These are phyloP conservation scores for Ophiostoma pallidulum DNA, from an alignment of 2,329 filamentous ascomycete genomes.

Conservation along the genomic window DNA sequence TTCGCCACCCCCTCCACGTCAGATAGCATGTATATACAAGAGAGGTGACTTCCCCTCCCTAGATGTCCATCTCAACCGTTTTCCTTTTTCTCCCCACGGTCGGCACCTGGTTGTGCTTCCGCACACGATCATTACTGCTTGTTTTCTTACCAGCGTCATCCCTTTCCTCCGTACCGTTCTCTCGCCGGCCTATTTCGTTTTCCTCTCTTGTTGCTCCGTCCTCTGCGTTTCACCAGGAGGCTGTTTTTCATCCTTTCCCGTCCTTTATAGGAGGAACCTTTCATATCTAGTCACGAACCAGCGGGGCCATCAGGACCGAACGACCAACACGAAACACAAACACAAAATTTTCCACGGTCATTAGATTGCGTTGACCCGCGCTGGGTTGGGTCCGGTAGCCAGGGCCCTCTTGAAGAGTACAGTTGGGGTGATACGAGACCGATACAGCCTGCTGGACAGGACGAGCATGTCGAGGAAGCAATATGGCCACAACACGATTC, in stretches of 20 bases:
- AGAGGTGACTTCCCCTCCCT: neutral
- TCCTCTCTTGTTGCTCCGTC: neutral
- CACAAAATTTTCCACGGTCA: neutral
- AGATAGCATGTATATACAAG: too few relatives aligned
- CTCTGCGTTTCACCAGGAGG: neutral
- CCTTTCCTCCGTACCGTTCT: neutral
- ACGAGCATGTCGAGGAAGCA: neutral
- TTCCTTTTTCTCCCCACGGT: neutral
- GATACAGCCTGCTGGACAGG: conserved; percentile 7
- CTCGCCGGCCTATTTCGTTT: neutral
- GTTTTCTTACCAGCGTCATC: neutral
- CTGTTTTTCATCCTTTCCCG: neutral
- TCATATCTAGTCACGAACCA: conserved; percentile 1
- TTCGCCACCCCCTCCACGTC: too few relatives aligned
- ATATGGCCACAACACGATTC: neutral
- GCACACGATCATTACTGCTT: neutral
- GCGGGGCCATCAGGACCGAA: neutral
- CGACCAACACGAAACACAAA: neutral
- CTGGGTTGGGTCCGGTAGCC: neutral
- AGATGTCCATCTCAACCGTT: neutral
- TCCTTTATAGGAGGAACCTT: neutral
- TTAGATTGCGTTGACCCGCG: neutral
- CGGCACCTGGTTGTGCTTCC: conserved; percentile 4
- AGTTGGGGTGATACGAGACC: neutral
- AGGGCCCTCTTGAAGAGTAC: conserved; percentile 1